Conservation (phyloP, 345 rosid genomes). For the Salix exigua region DNA sequence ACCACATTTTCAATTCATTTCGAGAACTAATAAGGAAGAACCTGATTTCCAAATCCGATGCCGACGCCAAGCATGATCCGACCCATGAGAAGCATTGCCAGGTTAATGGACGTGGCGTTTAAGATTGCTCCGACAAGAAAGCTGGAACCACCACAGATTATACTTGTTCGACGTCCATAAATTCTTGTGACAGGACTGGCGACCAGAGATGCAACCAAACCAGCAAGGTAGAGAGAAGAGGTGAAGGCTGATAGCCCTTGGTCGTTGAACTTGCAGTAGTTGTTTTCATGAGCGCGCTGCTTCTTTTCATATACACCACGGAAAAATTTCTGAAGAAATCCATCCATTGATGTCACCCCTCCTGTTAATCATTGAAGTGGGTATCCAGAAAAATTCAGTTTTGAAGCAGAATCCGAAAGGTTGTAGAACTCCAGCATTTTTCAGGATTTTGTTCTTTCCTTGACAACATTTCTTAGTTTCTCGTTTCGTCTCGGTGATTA, state of each 20-base stretch:
- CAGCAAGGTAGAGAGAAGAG: slow-evolving; percentile 87
- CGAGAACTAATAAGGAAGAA: neutral
- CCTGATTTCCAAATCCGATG: slow-evolving; percentile 98
- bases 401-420: neutral
- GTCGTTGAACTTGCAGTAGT: slow-evolving; percentile 84
- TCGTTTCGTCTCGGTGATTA: neutral
- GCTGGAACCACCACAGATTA: slow-evolving; percentile 77
- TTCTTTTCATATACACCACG: slow-evolving; percentile 54
- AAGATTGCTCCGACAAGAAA: slow-evolving; percentile 67
- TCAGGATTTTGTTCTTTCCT: neutral
- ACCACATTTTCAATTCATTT: neutral
- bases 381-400: neutral
- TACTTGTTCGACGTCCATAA: slow-evolving; percentile 78
- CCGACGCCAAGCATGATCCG: slow-evolving; percentile 88
- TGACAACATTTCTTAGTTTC: neutral
- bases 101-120: slow-evolving; percentile 64
- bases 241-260: slow-evolving; percentile 85
- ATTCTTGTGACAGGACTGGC: slow-evolving; percentile 75
- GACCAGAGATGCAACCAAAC: slow-evolving; percentile 68
- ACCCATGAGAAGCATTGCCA: slow-evolving; percentile 77
- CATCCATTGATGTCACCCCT: slow-evolving; percentile 87
- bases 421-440: neutral
- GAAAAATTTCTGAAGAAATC: slow-evolving; percentile 71
- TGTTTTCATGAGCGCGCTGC: slow-evolving; percentile 72
- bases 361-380: slow-evolving; percentile 39